Percentiles rank a stretch among this genome's conserved stretches.
Evolutionary conservation across 1,139 yeast genomes (phyloP).

Genomic region (Pneumocystis murina): DNA sequence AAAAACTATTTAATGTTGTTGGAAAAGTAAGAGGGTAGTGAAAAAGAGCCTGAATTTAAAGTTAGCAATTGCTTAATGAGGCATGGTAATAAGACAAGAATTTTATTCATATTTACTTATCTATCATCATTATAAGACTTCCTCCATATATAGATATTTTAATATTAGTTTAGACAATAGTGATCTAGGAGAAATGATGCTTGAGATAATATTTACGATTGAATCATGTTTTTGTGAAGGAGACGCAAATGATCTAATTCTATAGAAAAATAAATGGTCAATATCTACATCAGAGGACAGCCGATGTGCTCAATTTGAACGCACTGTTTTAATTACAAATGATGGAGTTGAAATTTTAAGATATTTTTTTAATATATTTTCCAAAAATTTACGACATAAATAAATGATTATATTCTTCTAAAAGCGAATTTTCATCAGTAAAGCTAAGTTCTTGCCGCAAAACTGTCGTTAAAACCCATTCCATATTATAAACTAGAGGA

Average conservation of each 20-base stretch:
- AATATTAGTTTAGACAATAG: background rate
- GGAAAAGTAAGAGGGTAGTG: slow-evolving; percentile 1
- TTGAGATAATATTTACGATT: background rate
- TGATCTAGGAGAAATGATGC: background rate
- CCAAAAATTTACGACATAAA: background rate
- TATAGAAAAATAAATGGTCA: background rate
- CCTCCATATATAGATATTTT: background rate
- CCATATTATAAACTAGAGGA: slow-evolving; percentile 12
- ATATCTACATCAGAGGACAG: background rate
- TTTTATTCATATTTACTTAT: background rate
- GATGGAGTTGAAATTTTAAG: slow-evolving; percentile 2
- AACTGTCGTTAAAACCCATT: slow-evolving; percentile 17
- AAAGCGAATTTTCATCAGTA: background rate
- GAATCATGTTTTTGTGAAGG: background rate
- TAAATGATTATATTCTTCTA: background rate
- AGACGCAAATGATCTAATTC: background rate
- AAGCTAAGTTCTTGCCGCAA: slow-evolving; percentile 9
- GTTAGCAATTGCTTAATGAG: background rate
- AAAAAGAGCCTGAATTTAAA: background rate
- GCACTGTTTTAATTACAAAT: slow-evolving; percentile 1
- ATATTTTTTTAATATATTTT: background rate
- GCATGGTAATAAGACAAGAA: background rate
- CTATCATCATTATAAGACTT: background rate
- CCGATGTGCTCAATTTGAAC: background rate
- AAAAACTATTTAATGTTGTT: background rate